Percentiles rank a stretch among this genome's conserved stretches.
These are phyloP conservation scores for Eurotiales sp. DNA, from an alignment of 2,329 filamentous ascomycete species.

Conservation along the genomic window DNA sequence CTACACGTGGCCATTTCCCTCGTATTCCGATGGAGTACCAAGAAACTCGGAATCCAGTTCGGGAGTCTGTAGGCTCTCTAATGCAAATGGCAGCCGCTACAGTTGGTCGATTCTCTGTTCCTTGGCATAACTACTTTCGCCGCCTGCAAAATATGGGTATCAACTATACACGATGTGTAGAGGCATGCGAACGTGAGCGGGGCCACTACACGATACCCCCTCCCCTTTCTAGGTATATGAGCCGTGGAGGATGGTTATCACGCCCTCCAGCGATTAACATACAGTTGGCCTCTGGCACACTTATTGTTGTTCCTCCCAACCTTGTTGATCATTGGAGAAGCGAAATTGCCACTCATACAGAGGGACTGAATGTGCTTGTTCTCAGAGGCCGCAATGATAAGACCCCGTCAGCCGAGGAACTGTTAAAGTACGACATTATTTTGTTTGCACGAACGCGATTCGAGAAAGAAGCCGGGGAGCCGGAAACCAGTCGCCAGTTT, in stretches of 20 bases:
- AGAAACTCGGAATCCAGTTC: conserved; percentile 38
- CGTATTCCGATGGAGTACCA: conserved; percentile 61
- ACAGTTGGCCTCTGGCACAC: conserved; percentile 63
- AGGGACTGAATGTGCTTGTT: conserved; percentile 61
- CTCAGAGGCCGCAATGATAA: conserved; percentile 51
- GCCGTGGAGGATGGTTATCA: conserved; percentile 40
- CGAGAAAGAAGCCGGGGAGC: conserved; percentile 60
- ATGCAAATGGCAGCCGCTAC: conserved; percentile 71
- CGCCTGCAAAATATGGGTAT: conserved; percentile 45
- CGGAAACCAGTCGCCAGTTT: conserved; percentile 47
- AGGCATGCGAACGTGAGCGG: conserved; percentile 55
- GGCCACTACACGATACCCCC: conserved; percentile 57
- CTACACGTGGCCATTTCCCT: conserved; percentile 67
- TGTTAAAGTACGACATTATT: conserved; percentile 70
- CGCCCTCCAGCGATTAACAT: conserved; percentile 46
- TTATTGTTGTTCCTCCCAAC: conserved; percentile 80
- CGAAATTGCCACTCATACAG: conserved; percentile 75
- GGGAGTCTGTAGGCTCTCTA: conserved; percentile 57
- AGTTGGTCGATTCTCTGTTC: conserved; percentile 62
- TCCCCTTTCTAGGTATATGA: conserved; percentile 38
- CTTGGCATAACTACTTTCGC: conserved; percentile 67
- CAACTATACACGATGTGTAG: conserved; percentile 53
- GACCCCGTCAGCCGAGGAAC: conserved; percentile 55
- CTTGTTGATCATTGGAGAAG: conserved; percentile 78
- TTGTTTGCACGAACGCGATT: conserved; percentile 73